Percentiles rank a stretch among this genome's conserved stretches.
These are phyloP conservation scores for Pestalotiopsis sp. DNA, from an alignment of 2,329 filamentous ascomycete genomes.

Conservation along the genomic window DNA sequence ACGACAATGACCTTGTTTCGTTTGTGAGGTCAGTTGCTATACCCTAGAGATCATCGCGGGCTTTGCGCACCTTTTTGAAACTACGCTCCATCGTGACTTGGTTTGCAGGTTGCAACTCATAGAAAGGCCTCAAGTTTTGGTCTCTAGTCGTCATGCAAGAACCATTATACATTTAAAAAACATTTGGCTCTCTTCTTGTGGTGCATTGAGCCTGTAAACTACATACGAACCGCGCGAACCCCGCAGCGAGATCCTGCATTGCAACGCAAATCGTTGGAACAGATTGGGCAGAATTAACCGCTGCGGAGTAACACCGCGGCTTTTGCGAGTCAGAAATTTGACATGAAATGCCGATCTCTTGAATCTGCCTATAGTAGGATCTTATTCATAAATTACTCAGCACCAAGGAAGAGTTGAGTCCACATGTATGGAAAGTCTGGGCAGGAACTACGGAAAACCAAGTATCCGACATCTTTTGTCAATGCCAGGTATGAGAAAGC, in stretches of 20 bases:
- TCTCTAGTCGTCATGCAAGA: background rate
- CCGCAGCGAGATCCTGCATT: background rate
- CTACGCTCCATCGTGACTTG: slow-evolving; percentile 25
- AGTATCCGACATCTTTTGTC: background rate
- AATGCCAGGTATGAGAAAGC: too few species aligned
- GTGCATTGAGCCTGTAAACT: background rate
- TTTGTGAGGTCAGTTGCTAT: background rate
- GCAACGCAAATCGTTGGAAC: background rate
- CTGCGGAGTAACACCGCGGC: background rate
- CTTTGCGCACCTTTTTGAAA: slow-evolving; percentile 28
- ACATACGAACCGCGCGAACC: background rate
- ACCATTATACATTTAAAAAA: background rate
- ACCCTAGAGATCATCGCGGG: background rate
- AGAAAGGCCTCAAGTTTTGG: background rate
- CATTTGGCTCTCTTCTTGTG: background rate
- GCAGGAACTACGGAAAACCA: background rate
- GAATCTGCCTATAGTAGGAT: background rate
- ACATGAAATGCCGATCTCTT: background rate
- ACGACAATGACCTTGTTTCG: slow-evolving; percentile 44
- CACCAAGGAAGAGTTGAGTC: background rate
- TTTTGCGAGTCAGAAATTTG: background rate
- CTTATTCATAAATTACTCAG: too few species aligned
- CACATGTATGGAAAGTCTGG: background rate
- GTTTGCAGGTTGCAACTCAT: background rate
- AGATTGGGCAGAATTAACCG: background rate